Evolutionary conservation across 1,284 basidiomycete genomes (phyloP), one percentile per base, ranked within the genome.

Genomic region (Irpex rosettiformis): DNA sequence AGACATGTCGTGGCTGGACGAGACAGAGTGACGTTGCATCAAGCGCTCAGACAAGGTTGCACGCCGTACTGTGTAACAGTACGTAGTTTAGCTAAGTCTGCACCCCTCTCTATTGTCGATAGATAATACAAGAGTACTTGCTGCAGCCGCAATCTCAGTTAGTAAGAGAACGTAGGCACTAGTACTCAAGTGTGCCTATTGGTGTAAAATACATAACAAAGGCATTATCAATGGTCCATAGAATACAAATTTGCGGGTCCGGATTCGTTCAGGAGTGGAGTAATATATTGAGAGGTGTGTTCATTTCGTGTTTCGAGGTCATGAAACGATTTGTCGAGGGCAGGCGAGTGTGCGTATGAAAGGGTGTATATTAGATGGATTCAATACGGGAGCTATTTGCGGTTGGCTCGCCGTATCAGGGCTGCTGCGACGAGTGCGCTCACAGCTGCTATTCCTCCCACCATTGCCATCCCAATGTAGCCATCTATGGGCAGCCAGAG

Each of bases 401-500:
- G 87, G 68, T 78, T 74, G 73, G 91, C 86, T 81, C 91, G 89
- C 83, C 92, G 89, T 83, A 94, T 80, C 67, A 98, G 76, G 68
- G 88, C 82, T 64, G 94, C 92, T 56, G 96, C 69, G 59, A 95
- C 72, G 43, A 98, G 73, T 29, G 93, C 91, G 55, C 93, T 90
- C 8, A 97, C 70, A 8, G 96, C 94, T 6, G 92, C 94, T 47
- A 85, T 91, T 56, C 94, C 94, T 51, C 94, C 96, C 30, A 89
- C 91, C 47, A 99, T 79, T 8, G 94, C 96, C 88, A 98, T 95
- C 56, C 96, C 96, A 52, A 94, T 89, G 72, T 94, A 95, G 21
- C 93, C 92, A 73, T 96, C 93, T 95, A 71, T 22, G 29, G 28
- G n/a, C 29, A 2, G 22, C 24, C 16, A 45, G 25, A 11, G 56